A percentile compares a stretch with the other conserved stretches of the same genome.
These are phyloP conservation scores for Penicillium freii DNA, from an alignment of 2,329 filamentous ascomycete species.

Conservation along the genomic window DNA sequence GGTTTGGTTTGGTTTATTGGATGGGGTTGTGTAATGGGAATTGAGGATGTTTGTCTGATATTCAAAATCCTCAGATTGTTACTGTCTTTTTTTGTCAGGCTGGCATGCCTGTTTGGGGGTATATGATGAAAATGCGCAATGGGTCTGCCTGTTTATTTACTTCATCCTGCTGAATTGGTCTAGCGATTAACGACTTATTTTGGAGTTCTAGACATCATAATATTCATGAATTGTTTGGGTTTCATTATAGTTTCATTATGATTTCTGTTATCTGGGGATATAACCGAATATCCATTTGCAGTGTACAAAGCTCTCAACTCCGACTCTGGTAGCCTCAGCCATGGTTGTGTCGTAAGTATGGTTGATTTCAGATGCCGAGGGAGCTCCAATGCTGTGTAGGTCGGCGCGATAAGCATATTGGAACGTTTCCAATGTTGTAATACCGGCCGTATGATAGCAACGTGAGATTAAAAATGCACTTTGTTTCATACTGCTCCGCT, in stretches of 20 bases:
- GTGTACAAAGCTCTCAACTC: neutral
- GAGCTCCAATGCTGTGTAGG: neutral
- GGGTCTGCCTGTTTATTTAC: neutral
- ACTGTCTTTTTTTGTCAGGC: slow-evolving; percentile 22
- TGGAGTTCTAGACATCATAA: neutral
- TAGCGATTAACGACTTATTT: neutral
- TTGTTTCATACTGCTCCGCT: neutral
- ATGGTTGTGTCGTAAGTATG: neutral
- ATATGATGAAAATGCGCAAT: neutral
- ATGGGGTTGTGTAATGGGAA: neutral
- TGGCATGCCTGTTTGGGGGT: neutral
- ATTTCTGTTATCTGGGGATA: neutral
- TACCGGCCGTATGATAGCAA: neutral
- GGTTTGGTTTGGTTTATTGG: neutral
- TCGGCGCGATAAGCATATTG: neutral
- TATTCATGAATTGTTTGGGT: slow-evolving; percentile 1
- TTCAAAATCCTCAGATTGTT: neutral
- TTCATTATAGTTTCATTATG: slow-evolving; percentile 5
- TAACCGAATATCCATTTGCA: neutral
- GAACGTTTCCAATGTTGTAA: neutral
- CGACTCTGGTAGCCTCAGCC: neutral
- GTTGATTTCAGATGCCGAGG: neutral
- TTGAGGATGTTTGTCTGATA: neutral
- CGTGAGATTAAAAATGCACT: neutral
- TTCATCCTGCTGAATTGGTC: neutral